Evolutionary conservation across 1,284 basidiomycete genomes (phyloP).

Genomic region (Moesziomyces sp.): DNA sequence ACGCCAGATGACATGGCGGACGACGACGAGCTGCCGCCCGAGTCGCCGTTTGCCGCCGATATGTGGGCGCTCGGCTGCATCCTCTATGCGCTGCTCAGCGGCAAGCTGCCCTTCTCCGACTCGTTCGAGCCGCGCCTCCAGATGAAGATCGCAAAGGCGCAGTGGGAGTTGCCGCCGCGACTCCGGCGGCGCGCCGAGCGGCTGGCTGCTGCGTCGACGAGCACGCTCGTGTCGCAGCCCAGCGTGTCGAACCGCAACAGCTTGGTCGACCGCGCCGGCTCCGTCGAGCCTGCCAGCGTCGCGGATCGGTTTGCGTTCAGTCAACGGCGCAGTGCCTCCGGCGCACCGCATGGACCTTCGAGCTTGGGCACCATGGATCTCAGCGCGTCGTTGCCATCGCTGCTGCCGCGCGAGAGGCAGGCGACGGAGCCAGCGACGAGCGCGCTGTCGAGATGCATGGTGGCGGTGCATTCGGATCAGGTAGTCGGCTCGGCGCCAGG

Average conservation of each 20-base stretch:
- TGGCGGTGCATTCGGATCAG: slow-evolving; percentile 36
- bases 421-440: slow-evolving; percentile 13
- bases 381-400: slow-evolving; percentile 49
- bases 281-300: slow-evolving; percentile 9
- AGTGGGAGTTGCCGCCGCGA: slow-evolving; percentile 56
- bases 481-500: slow-evolving; percentile 50
- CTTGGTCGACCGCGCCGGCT: slow-evolving; percentile 15
- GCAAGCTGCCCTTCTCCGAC: slow-evolving; percentile 56
- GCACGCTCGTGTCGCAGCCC: slow-evolving; percentile 24
- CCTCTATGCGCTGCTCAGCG: slow-evolving; percentile 57
- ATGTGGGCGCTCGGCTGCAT: slow-evolving; percentile 65
- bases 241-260: slow-evolving; percentile 23
- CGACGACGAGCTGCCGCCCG: slow-evolving; percentile 12
- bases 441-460: slow-evolving; percentile 6
- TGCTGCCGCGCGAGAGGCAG: slow-evolving; percentile 32
- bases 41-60: slow-evolving; percentile 56
- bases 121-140: slow-evolving; percentile 60
- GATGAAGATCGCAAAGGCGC: slow-evolving; percentile 58
- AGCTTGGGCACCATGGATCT: slow-evolving; percentile 31
- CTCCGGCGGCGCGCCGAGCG: slow-evolving; percentile 47
- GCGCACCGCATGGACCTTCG: slow-evolving; percentile 5
- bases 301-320: slow-evolving; percentile 37
- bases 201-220: slow-evolving; percentile 20
- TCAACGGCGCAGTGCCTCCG: slow-evolving; percentile 18
- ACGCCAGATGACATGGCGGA: slow-evolving; percentile 8